Conservation (phyloP, 2,329 filamentous ascomycete species). For the Aureobasidium sp. region DNA sequence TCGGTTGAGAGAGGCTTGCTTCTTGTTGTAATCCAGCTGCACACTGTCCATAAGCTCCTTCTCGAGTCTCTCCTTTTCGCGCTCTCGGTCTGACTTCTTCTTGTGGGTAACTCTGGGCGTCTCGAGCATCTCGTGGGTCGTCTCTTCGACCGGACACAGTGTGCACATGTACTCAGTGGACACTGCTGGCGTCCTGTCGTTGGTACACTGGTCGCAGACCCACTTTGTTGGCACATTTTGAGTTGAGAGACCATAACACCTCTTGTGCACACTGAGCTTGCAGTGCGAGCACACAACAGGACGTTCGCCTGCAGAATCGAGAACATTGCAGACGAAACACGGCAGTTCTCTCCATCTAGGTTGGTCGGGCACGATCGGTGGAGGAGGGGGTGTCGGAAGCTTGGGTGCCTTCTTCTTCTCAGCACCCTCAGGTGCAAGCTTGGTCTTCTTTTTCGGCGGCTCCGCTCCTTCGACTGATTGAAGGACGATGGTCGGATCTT, state of each 20-base stretch:
- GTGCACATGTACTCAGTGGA: slow-evolving; percentile 95
- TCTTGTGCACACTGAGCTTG: slow-evolving; percentile 81
- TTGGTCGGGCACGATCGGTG: slow-evolving; percentile 63
- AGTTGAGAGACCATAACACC: slow-evolving; percentile 83
- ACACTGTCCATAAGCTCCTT: slow-evolving; percentile 74
- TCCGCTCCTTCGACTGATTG: slow-evolving; percentile 33
- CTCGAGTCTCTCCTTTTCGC: slow-evolving; percentile 79
- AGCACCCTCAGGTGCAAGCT: slow-evolving; percentile 40
- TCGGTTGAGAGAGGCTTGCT: slow-evolving; percentile 76
- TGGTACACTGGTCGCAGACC: slow-evolving; percentile 92
- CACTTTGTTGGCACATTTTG: slow-evolving; percentile 54
- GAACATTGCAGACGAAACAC: slow-evolving; percentile 74
- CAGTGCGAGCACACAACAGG: slow-evolving; percentile 80
- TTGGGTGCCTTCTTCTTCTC: slow-evolving; percentile 57
- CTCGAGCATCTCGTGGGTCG: slow-evolving; percentile 77
- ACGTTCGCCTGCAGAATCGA: slow-evolving; percentile 65
- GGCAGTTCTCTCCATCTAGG: slow-evolving; percentile 73
- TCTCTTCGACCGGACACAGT: slow-evolving; percentile 76
- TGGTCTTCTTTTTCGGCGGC: slow-evolving; percentile 55
- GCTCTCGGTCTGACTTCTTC: slow-evolving; percentile 89
- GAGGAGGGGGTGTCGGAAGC: slow-evolving; percentile 49
- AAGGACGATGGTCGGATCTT: slow-evolving; percentile 18
- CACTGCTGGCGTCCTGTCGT: slow-evolving; percentile 84
- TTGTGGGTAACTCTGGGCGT: slow-evolving; percentile 69
- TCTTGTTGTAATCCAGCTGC: slow-evolving; percentile 73